Conservation (phyloP, 169 alveolate genomes). For the Eimeria necatrix region DNA sequence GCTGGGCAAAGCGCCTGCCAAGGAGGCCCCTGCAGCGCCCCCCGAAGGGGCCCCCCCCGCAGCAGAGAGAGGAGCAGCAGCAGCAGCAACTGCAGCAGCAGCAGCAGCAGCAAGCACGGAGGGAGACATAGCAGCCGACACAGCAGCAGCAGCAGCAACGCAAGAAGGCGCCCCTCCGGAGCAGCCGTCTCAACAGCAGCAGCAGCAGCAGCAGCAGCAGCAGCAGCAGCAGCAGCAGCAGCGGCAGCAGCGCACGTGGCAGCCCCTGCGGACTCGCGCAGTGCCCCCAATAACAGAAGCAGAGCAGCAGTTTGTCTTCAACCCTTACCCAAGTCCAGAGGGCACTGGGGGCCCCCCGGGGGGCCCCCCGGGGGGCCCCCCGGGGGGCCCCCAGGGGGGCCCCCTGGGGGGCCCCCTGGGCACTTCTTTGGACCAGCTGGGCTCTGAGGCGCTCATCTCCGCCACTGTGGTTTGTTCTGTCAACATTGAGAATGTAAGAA, state of each 20-base stretch:
- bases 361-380: conserved; percentile 38
- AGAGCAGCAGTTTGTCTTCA: conserved; percentile 42
- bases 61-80: conserved; percentile 6
- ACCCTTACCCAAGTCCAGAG: not conserved
- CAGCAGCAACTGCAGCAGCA: conserved; percentile 26
- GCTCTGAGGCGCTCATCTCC: no score
- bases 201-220: conserved; percentile 1
- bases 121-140: no score
- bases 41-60: not conserved
- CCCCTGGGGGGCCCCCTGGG: not conserved
- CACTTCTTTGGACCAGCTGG: not conserved
- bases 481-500: not conserved
- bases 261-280: conserved; percentile 36
- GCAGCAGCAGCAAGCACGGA: conserved; percentile 21
- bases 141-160: not conserved
- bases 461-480: no score
- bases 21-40: not conserved
- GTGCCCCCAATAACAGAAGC: conserved; percentile 15
- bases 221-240: conserved; percentile 53
- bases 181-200: not conserved
- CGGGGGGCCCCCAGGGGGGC: conserved; percentile 20
- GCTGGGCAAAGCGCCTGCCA: not conserved
- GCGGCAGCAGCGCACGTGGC: conserved; percentile 46
- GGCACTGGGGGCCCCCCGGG: conserved; percentile 19
- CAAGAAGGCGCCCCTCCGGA: not conserved